phyloP scores from a whole-genome alignment of 495 filamentous ascomycete genomes.

The Aspergillus conjunctus region DNA sequence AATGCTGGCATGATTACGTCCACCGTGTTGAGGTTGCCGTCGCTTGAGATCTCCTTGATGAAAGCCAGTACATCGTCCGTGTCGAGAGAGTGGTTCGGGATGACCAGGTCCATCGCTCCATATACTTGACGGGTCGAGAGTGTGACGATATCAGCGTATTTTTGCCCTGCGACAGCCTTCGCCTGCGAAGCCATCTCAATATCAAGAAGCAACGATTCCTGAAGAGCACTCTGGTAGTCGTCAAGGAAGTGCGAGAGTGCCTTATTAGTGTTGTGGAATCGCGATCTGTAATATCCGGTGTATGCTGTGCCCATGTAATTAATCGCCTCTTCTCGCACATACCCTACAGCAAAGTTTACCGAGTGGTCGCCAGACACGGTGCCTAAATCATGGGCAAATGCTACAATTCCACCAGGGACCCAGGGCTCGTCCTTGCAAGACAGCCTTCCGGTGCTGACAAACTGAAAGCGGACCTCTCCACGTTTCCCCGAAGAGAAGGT shows the following conservation, averaged over 20 bases:
- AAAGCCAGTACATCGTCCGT: constrained; percentile 49
- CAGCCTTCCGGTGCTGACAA: constrained; percentile 30
- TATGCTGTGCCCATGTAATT: constrained; percentile 51
- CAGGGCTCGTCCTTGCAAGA: constrained; percentile 26
- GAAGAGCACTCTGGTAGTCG: constrained; percentile 45
- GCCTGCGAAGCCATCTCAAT: constrained; percentile 32
- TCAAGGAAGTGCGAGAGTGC: constrained; percentile 46
- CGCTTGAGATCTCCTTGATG: constrained; percentile 55
- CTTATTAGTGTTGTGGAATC: constrained; percentile 32
- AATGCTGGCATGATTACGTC: constrained; percentile 55
- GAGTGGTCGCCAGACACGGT: constrained; percentile 31
- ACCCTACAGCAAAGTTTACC: constrained; percentile 52
- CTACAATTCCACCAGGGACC: constrained; percentile 35
- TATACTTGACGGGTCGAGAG: constrained; percentile 52
- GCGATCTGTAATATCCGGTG: constrained; percentile 48
- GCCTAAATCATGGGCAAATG: constrained; percentile 49
- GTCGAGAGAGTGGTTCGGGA: constrained; percentile 45
- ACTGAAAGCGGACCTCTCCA: constrained; percentile 26
- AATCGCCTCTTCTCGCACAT: constrained; percentile 46
- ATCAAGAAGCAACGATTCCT: constrained; percentile 41
- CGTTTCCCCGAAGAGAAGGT: constrained; percentile 32
- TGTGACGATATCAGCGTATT: constrained; percentile 52
- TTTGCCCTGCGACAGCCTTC: constrained; percentile 35
- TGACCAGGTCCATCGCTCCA: constrained; percentile 50
- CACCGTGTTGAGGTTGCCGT: constrained; percentile 57